Percentiles rank a stretch among this genome's conserved stretches.
Evolutionary conservation across 805 yeast genomes (phyloP).

Genomic region (Groenewaldozyma salmanticensis): DNA sequence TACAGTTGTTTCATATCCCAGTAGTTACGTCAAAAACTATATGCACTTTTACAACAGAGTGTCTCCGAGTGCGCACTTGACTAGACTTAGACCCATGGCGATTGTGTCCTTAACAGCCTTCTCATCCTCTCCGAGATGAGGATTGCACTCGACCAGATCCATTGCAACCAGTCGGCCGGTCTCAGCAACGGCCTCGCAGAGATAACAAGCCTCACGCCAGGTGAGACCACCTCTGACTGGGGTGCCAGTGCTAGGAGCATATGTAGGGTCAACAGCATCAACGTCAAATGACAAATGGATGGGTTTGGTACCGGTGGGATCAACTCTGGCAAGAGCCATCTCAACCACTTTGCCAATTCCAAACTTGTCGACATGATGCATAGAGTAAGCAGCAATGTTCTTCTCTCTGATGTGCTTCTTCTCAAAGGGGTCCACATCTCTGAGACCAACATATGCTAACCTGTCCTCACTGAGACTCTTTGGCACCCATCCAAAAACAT

Average conservation of each 20-base stretch:
- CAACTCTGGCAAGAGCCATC: conserved; percentile 74
- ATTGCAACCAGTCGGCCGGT: conserved; percentile 81
- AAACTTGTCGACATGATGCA: conserved; percentile 92
- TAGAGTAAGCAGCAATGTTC: conserved; percentile 76
- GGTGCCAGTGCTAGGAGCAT: conserved; percentile 95
- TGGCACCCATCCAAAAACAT: conserved; percentile 74
- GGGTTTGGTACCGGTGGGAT: conserved; percentile 64
- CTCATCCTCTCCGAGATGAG: conserved; percentile 71
- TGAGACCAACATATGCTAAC: conserved; percentile 85
- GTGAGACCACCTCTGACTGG: conserved; percentile 95
- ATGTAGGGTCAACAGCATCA: conserved; percentile 91
- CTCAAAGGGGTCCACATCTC: conserved; percentile 89
- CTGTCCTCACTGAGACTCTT: conserved; percentile 52
- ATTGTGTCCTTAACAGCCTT: conserved; percentile 74
- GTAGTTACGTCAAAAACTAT: too few relatives aligned
- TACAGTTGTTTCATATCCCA: too few relatives aligned
- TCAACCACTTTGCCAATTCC: conserved; percentile 88
- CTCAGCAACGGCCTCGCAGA: conserved; percentile 86
- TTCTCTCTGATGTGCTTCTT: conserved; percentile 59
- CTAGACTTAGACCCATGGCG: conserved; percentile 80
- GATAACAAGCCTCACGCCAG: conserved; percentile 84
- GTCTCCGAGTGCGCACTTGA: conserved; percentile 92
- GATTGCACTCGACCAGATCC: conserved; percentile 92
- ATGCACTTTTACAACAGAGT: conserved; percentile 49
- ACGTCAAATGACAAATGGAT: conserved; percentile 90